phyloP scores from a whole-genome alignment of 2,329 filamentous ascomycete genomes.

The Fusarium succisae region DNA sequence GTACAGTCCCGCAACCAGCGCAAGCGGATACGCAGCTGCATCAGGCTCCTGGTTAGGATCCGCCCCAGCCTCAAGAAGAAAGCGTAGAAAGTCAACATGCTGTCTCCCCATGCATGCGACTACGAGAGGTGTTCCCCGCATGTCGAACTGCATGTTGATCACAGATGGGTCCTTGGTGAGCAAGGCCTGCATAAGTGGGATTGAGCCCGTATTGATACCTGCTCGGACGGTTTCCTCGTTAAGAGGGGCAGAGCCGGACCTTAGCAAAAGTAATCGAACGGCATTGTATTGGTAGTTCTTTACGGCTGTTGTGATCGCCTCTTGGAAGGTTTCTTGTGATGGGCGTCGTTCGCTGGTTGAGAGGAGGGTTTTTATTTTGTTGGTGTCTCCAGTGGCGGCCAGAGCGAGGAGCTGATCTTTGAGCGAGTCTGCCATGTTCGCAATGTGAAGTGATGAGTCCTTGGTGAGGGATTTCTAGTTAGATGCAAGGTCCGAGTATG shows the following conservation, averaged over 20 bases:
- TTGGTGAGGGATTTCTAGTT: neutral
- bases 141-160: conserved; percentile 2
- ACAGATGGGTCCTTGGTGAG: neutral
- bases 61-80: neutral
- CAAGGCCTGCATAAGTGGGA: neutral
- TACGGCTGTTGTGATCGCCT: accelerated
- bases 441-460: accelerated
- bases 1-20: neutral
- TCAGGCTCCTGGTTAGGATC: neutral
- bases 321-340: neutral
- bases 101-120: neutral
- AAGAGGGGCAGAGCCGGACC: neutral
- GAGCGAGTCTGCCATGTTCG: neutral
- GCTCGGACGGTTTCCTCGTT: neutral
- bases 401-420: neutral
- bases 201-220: neutral
- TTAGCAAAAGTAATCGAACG: accelerated
- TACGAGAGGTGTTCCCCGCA: neutral
- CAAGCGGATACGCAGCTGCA: neutral
- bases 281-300: neutral
- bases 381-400: neutral
- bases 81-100: neutral
- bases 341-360: too few relatives aligned
- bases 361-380: neutral
- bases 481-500: neutral